Evolutionary conservation across 2,329 filamentous ascomycete genomes (phyloP).

Genomic region (Curvularia sp.): DNA sequence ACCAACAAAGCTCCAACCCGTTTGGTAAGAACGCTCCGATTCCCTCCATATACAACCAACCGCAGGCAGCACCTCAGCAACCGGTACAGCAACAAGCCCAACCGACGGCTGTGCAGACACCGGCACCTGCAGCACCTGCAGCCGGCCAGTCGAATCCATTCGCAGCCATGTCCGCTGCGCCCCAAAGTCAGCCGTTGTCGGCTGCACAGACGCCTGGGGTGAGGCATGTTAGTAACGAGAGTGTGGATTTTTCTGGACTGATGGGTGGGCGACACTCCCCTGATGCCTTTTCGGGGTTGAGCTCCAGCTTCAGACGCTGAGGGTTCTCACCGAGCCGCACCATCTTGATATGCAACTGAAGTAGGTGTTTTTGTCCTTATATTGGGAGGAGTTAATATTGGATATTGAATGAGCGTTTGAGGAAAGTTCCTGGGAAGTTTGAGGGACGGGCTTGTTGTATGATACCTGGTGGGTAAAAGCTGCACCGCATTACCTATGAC

Average conservation of each 20-base stretch:
- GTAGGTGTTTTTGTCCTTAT: not conserved
- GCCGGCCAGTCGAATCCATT: constrained; percentile 66
- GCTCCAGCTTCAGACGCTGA: constrained; percentile 58
- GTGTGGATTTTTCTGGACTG: constrained; percentile 68
- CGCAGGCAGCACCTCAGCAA: constrained; percentile 59
- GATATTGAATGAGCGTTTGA: constrained; percentile 4
- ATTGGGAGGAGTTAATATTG: constrained; percentile 4
- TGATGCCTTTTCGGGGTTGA: constrained; percentile 79
- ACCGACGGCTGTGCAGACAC: constrained; percentile 35
- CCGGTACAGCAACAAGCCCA: constrained; percentile 42
- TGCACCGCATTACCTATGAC: constrained; percentile 9
- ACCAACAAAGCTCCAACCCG: constrained; percentile 41
- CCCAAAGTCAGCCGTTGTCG: constrained; percentile 32
- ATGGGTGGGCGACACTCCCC: constrained; percentile 75
- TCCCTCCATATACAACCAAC: constrained; percentile 74
- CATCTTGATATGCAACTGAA: not conserved
- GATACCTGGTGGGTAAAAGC: constrained; percentile 18
- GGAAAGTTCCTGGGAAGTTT: not conserved
- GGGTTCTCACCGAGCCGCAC: not conserved
- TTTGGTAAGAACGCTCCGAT: constrained; percentile 74
- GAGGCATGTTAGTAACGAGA: constrained; percentile 70
- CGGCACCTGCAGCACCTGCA: constrained; percentile 29
- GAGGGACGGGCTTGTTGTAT: constrained; percentile 13
- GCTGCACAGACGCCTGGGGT: constrained; percentile 31
- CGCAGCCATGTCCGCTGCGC: constrained; percentile 27